Evolutionary conservation across 1,139 yeast genomes (phyloP).

Genomic region (Scheffersomyces segobiensis): DNA sequence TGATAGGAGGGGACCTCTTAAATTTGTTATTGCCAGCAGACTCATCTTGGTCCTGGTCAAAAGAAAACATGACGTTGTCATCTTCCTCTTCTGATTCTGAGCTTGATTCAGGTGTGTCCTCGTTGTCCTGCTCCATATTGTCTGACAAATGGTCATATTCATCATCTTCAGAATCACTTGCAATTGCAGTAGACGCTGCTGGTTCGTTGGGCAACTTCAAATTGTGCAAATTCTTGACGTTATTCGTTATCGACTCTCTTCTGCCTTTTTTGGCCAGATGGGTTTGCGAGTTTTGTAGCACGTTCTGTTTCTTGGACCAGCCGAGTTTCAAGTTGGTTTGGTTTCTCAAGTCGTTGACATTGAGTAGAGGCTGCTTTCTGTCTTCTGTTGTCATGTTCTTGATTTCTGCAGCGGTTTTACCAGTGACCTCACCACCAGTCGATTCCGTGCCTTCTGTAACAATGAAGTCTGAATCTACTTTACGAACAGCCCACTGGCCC

Average conservation of each 20-base stretch:
- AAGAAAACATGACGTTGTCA: conserved; percentile 39
- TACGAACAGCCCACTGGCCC: conserved; percentile 95
- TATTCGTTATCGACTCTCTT: conserved; percentile 59
- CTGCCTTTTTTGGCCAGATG: conserved; percentile 19
- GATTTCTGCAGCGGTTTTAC: conserved; percentile 4
- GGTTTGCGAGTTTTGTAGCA: conserved; percentile 9
- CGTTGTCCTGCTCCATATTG: conserved; percentile 24
- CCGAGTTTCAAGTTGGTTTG: conserved; percentile 44
- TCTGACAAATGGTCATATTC: conserved; percentile 12
- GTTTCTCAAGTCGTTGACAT: conserved; percentile 38
- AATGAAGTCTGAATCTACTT: conserved; percentile 51
- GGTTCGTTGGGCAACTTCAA: conserved; percentile 44
- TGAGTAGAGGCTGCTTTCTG: conserved; percentile 25
- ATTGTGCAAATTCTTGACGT: conserved; percentile 46
- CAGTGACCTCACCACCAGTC: conserved; percentile 3
- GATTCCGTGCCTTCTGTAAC: conserved; percentile 44
- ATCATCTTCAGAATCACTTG: conserved; percentile 48
- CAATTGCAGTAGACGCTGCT: conserved; percentile 26
- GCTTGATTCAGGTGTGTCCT: conserved; percentile 12
- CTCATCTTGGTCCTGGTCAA: conserved; percentile 42
- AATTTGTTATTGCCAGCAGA: conserved; percentile 7
- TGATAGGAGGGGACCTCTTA: conserved; percentile 37
- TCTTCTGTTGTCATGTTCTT: conserved; percentile 1
- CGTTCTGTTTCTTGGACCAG: conserved; percentile 41
- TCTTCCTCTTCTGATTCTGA: conserved; percentile 24